These are phyloP conservation scores for Raphanus raphanistrum DNA, from an alignment of 345 rosid species.

Conservation along the genomic window DNA sequence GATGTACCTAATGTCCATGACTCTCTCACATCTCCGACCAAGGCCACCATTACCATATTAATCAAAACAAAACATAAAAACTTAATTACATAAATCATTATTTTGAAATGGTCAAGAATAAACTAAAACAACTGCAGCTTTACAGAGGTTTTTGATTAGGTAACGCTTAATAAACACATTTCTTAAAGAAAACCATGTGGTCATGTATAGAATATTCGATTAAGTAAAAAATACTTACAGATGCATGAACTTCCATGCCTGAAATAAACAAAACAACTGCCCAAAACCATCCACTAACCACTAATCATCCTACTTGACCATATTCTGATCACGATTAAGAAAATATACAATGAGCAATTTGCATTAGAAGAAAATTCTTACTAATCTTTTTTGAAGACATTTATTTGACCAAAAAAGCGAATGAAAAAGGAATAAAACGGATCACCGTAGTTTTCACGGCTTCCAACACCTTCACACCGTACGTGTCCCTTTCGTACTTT, in stretches of 20 bases:
- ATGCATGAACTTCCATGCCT: constrained; percentile 10
- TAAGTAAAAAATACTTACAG: background rate
- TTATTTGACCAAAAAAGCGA: background rate
- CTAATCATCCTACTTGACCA: constrained; percentile 19
- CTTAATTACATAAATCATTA: background rate
- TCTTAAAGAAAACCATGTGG: background rate
- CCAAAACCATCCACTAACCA: constrained; percentile 6
- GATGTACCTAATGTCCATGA: background rate
- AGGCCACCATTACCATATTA: background rate
- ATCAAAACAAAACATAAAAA: background rate
- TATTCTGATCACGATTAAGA: background rate
- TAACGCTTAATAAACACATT: background rate
- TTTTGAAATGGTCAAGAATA: background rate
- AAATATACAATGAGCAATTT: background rate
- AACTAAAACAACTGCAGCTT: background rate
- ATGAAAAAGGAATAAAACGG: background rate
- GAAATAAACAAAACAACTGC: constrained; percentile 15
- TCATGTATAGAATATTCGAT: constrained; percentile 1
- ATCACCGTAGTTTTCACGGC: constrained; percentile 9
- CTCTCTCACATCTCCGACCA: background rate
- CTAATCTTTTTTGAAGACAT: background rate
- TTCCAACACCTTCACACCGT: constrained; percentile 22
- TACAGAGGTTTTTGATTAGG: background rate
- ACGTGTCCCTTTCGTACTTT: constrained; percentile 35
- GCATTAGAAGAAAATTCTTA: background rate